These are phyloP conservation scores for Anaeromyces robustus DNA, from an alignment of 192 early-diverging fungal species.

Conservation along the genomic window DNA sequence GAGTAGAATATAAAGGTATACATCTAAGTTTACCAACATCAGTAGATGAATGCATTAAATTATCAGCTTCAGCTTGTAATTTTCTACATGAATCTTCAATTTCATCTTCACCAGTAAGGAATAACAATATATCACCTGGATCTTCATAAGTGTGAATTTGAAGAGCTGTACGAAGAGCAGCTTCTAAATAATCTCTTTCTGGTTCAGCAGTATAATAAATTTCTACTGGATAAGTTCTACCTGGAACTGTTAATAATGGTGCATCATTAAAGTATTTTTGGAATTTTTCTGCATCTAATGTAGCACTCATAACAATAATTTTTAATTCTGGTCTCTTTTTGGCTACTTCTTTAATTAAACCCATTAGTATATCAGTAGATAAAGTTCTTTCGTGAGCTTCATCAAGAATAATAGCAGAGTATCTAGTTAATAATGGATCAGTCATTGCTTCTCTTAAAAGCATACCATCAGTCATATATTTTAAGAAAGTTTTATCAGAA, in stretches of 20 bases:
- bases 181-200: slow-evolving; percentile 95
- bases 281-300: slow-evolving; percentile 96
- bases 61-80: slow-evolving; percentile 55
- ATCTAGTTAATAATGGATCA: slow-evolving; percentile 69
- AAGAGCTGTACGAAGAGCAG: slow-evolving; percentile 83
- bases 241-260: slow-evolving; percentile 80
- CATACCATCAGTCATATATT: slow-evolving; percentile 99
- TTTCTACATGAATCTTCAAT: slow-evolving; percentile 90
- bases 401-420: slow-evolving; percentile 92
- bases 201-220: slow-evolving; percentile 94
- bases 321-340: slow-evolving; percentile 66
- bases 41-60: slow-evolving; percentile 31
- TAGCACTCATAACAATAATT: slow-evolving; percentile 93
- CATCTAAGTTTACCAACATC: slow-evolving; percentile 14
- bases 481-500: slow-evolving; percentile 62
- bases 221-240: slow-evolving; percentile 96
- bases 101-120: slow-evolving; percentile 97
- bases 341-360: slow-evolving; percentile 76
- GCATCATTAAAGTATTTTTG: slow-evolving; percentile 96
- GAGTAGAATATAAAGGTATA: slow-evolving; percentile 78
- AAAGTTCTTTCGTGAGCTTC: slow-evolving; percentile 98
- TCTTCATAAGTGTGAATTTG: slow-evolving; percentile 88
- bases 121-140: slow-evolving; percentile 91
- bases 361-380: slow-evolving; percentile 95
- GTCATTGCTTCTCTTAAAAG: slow-evolving; percentile 93